Evolutionary conservation across 257 asterid genomes (phyloP), one percentile per base, ranked within the genome.

Genomic region (Cynanchum wilfordii): DNA sequence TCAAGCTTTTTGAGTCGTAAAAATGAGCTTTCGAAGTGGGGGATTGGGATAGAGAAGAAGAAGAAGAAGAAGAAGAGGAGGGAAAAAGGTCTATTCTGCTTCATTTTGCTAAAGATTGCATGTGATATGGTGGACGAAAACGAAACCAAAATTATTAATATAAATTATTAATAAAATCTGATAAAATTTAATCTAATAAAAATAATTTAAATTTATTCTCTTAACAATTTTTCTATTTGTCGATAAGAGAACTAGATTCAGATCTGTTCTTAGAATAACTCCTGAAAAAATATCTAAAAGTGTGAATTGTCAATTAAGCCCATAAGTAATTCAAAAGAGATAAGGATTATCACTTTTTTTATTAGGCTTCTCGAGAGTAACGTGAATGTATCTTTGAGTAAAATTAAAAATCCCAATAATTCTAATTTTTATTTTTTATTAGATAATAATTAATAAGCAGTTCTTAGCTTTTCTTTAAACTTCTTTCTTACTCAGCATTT

Each of bases 1-100:
- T 77, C 81, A 36, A 76, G 70, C 80, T 79, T 62, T 58, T 51
- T 57, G 69, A 76, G 71, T 74, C 70, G 81, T 77, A 51, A 69
- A 70, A 74, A 57, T 29, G 79, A 77, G 79, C 77, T 69, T 70
- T 81, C 67, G 20, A 8, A 22, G 44, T 38, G 44, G 44, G 42
- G 20, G 4, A 22, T 6, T 38, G 44, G 44, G 42, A 38, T 38
- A 45, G 49, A 4, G 68, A 40, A 51, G 29, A 38, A 50, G 16
- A 13, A 75, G 67, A 56, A 33, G 10, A 27, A 57, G 29, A 11
- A 45, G 47, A 44, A 50, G n/a, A 36, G 19, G n/a, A 58, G 13
- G 19, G n/a, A 58, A 8, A 16, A 33, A 36, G 27, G 65, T 45
- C 70, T 56, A 42, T 30, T 56, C 36, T 47, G 9, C 33, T 66